Evolutionary conservation across 129 eudicot species (phyloP).

Genomic region (Silybum marianum): DNA sequence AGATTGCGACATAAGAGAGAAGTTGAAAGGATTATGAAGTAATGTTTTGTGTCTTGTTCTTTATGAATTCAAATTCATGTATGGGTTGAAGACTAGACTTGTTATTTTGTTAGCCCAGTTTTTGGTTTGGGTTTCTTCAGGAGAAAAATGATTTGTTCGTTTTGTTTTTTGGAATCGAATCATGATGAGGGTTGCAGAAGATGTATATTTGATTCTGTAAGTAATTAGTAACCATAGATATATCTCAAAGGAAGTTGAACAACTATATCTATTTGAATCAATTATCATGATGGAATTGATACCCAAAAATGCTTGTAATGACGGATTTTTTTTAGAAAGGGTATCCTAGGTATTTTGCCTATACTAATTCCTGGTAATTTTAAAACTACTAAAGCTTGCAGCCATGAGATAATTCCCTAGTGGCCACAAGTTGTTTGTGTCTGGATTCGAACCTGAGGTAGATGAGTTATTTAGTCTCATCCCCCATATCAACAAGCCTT

Average conservation of each 20-base stretch:
- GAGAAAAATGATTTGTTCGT: slow-evolving; percentile 13
- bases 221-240: not conserved
- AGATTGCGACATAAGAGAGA: slow-evolving; percentile 58
- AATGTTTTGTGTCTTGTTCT: slow-evolving; percentile 12
- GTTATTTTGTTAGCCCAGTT: slow-evolving; percentile 16
- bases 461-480: too few species aligned
- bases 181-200: slow-evolving; percentile 9
- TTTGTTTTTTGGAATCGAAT: not conserved
- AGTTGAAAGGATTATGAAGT: slow-evolving; percentile 6
- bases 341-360: too few species aligned
- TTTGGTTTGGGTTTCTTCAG: slow-evolving; percentile 36
- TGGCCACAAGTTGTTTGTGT: too few species aligned
- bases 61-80: slow-evolving; percentile 2
- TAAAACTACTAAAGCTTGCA: too few species aligned
- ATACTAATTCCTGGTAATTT: too few species aligned
- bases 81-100: slow-evolving; percentile 24
- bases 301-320: too few species aligned
- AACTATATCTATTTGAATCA: not conserved
- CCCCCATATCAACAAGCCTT: too few species aligned
- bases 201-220: not conserved
- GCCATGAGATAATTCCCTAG: too few species aligned
- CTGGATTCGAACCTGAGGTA: too few species aligned
- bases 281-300: too few species aligned
- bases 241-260: not conserved
- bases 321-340: too few species aligned